Conservation (phyloP, 2,329 filamentous ascomycete genomes). For the Amauroascus verrucosus region DNA sequence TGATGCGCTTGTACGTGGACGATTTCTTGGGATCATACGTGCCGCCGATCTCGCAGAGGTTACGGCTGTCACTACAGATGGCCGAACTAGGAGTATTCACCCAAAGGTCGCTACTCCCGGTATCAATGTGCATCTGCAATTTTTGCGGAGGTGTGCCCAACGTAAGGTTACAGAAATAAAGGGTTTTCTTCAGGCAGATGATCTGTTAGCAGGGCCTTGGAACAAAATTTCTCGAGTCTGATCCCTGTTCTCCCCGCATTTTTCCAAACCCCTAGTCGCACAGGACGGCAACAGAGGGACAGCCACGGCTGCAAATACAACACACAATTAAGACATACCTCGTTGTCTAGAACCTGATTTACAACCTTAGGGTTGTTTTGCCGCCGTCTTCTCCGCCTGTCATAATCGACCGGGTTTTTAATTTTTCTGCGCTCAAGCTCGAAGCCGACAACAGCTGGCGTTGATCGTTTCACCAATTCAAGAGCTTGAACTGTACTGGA, state of each 20-base stretch:
- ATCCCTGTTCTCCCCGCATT: not conserved
- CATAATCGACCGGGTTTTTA: constrained; percentile 37
- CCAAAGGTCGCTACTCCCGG: constrained; percentile 55
- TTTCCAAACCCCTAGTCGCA: not conserved
- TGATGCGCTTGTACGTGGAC: constrained; percentile 64
- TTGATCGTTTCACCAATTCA: constrained; percentile 25
- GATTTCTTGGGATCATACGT: constrained; percentile 61
- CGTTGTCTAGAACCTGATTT: constrained; percentile 44
- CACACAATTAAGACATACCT: constrained; percentile 27
- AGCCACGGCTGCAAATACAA: not conserved
- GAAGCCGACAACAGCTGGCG: constrained; percentile 41
- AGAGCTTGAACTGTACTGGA: constrained; percentile 18
- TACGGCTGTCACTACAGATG: constrained; percentile 44
- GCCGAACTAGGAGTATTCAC: constrained; percentile 53
- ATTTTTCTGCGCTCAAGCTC: constrained; percentile 43
- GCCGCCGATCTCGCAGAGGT: constrained; percentile 52
- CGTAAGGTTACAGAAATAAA: constrained; percentile 50
- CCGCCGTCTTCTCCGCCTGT: constrained; percentile 36
- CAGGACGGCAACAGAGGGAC: not conserved
- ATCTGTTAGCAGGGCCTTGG: not conserved
- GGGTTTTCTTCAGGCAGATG: constrained; percentile 34
- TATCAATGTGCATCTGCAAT: constrained; percentile 50
- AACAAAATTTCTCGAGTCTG: not conserved
- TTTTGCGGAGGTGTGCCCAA: constrained; percentile 49
- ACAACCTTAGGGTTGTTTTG: constrained; percentile 31